Conservation (phyloP, 371 early-diverging fungal genomes). For the Lichtheimia ornata region DNA sequence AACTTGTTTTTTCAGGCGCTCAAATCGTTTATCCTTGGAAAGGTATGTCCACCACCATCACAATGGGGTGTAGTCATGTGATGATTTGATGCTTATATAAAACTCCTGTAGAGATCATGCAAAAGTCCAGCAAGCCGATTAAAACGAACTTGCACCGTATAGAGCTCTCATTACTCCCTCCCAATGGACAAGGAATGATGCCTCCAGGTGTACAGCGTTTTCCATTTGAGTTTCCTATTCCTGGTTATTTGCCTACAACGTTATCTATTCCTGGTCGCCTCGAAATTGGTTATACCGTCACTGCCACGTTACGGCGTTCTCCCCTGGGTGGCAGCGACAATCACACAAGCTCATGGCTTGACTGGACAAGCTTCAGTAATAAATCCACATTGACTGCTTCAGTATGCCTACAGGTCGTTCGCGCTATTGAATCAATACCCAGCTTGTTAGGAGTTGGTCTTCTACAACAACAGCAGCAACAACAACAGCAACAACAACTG, state of each 20-base stretch:
- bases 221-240: slow-evolving; percentile 46
- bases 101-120: slow-evolving; percentile 28
- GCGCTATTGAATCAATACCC: slow-evolving; percentile 9
- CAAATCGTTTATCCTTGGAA: slow-evolving; percentile 36
- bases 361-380: slow-evolving; percentile 9
- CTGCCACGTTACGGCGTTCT: slow-evolving; percentile 11
- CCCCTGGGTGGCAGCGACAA: slow-evolving; percentile 1
- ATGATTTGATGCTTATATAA: too few relatives aligned
- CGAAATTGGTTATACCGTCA: slow-evolving; percentile 35
- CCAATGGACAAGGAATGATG: slow-evolving; percentile 37
- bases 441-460: background rate
- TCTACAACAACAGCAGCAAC: background rate
- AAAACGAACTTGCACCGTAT: slow-evolving; percentile 35
- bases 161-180: slow-evolving; percentile 37
- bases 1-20: slow-evolving; percentile 36
- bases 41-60: slow-evolving; percentile 18
- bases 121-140: slow-evolving; percentile 18
- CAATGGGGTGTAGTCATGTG: background rate
- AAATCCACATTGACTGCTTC: slow-evolving; percentile 10
- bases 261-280: slow-evolving; percentile 32
- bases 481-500: background rate
- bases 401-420: slow-evolving; percentile 6
- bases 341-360: background rate
- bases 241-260: slow-evolving; percentile 32
- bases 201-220: slow-evolving; percentile 42